Base-by-base conservation (phyloP, 1,284 basidiomycete species). In the Ceratobasidium sp. region DNA sequence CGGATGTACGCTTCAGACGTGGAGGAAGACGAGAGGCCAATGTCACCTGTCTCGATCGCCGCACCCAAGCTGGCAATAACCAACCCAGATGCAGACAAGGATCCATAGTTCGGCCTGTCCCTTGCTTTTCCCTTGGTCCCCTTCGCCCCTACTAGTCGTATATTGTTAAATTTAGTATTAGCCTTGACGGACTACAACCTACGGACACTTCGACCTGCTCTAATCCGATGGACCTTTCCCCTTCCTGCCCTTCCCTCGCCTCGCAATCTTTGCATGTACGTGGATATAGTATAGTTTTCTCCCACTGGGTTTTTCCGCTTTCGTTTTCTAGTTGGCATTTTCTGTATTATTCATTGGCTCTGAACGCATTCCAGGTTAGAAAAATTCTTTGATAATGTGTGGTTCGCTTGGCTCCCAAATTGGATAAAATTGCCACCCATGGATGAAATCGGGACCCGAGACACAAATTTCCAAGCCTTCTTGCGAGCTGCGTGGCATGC, bases 31-130 rank as follows among this genome's bases (percentile, higher is more conserved):
- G 56, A 71, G 8, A 23, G 67, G 36, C 67, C 67, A 8, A 28
- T 36, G 56, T 71, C 67, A 4, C 67, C 67, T 28, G 46, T 71
- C 12, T 71, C 67, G 18, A 46, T 71, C 25, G 46, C 33, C 5
- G 67, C 56, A 8, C 67, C 67, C 30, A 56, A 23, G 11, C 44
- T 71, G 33, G 56, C 67, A 16, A 60, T 71, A 46, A 44, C 33
- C 30, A 71, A 71, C 56, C 67, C 67, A 16, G 67, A 71, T 40
- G 38, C 42, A 18, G 67, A 71, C 25, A 59, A 28, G 14, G 67
- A 71, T 44, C 33, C 18, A 28, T 59, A 71, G 23, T 59, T 25
- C 30, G 3, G n/a, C 18, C 7, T 25, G 11, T 38, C 36, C 36
- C 36, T 56, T 38, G 11, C 36, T 38, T 38, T 25, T 23, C 40